Percentiles rank a stretch among this genome's conserved stretches.
phyloP scores from a whole-genome alignment of 306 rosid genomes.

The Spatholobus suberectus region DNA sequence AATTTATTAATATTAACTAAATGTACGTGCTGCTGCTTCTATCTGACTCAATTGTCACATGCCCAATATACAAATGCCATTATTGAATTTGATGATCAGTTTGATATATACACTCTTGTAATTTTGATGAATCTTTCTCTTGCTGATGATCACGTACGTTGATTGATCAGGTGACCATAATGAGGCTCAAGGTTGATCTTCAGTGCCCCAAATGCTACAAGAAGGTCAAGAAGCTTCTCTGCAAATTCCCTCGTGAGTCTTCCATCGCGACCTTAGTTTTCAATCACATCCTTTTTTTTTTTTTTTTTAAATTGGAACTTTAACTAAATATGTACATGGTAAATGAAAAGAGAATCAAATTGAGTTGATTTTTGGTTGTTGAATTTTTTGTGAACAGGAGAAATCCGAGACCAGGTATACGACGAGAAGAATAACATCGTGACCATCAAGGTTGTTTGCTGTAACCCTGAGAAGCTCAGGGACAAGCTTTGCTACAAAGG shows the following conservation, averaged over 20 bases:
- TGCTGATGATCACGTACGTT: too few species aligned
- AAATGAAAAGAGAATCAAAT: conserved; percentile 18
- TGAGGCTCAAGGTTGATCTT: conserved; percentile 78
- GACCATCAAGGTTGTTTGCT: conserved; percentile 71
- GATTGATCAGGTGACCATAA: conserved; percentile 60
- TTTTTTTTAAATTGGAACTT: neutral
- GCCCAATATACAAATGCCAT: too few species aligned
- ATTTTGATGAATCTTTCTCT: too few species aligned
- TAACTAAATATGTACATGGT: neutral
- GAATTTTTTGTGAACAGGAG: conserved; percentile 62
- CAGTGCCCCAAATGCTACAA: conserved; percentile 72
- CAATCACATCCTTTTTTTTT: too few species aligned
- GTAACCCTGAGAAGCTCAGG: conserved; percentile 76
- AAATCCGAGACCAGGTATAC: conserved; percentile 82
- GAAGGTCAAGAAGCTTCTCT: conserved; percentile 78
- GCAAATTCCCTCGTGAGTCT: conserved; percentile 81
- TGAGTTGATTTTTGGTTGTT: too few species aligned
- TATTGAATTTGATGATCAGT: too few species aligned
- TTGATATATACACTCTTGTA: too few species aligned
- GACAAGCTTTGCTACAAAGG: conserved; percentile 68
- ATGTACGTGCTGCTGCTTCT: too few species aligned
- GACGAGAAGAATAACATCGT: conserved; percentile 73
- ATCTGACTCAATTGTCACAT: too few species aligned
- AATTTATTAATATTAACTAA: too few species aligned
- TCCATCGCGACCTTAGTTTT: neutral